phyloP scores from a whole-genome alignment of 208 protist genomes.

The Crithidia expoeki region DNA sequence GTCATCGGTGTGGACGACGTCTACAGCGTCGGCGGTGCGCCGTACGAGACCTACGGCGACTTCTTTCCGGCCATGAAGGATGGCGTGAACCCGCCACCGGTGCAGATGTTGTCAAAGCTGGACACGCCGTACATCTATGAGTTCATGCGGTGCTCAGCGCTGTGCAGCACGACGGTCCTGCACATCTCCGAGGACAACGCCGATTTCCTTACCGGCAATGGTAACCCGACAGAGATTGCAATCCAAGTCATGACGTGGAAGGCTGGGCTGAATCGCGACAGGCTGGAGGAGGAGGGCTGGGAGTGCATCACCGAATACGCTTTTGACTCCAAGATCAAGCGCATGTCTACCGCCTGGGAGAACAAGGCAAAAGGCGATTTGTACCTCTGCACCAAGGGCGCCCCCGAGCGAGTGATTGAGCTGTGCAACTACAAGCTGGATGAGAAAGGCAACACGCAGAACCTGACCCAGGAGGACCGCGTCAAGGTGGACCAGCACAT shows the following conservation, averaged over 20 bases:
- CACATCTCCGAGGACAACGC: conserved; percentile 65
- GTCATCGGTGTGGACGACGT: conserved; percentile 63
- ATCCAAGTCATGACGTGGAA: conserved; percentile 93
- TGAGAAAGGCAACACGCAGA: conserved; percentile 38
- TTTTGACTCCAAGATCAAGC: conserved; percentile 90
- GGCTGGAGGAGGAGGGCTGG: conserved; percentile 72
- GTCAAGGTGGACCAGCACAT: conserved; percentile 56
- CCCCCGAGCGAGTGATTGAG: conserved; percentile 83
- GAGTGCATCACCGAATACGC: conserved; percentile 84
- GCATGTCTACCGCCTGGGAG: conserved; percentile 85
- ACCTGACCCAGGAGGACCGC: conserved; percentile 49
- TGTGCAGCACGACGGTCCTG: conserved; percentile 79
- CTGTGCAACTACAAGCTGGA: conserved; percentile 67
- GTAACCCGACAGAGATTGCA: conserved; percentile 89
- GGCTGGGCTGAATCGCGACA: conserved; percentile 67
- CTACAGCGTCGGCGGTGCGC: conserved; percentile 74
- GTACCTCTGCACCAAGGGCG: conserved; percentile 89
- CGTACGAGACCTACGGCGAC: conserved; percentile 69
- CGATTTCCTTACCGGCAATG: conserved; percentile 68
- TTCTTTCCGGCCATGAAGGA: conserved; percentile 53
- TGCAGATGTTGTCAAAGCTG: conserved; percentile 51
- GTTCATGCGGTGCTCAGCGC: conserved; percentile 77
- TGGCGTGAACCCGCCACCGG: conserved; percentile 37
- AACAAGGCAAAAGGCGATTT: conserved; percentile 57
- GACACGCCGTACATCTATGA: conserved; percentile 60